Evolutionary conservation across 2,329 filamentous ascomycete genomes (phyloP), one percentile per base, ranked within the genome.

Genomic region (Fusarium protoensiforme): DNA sequence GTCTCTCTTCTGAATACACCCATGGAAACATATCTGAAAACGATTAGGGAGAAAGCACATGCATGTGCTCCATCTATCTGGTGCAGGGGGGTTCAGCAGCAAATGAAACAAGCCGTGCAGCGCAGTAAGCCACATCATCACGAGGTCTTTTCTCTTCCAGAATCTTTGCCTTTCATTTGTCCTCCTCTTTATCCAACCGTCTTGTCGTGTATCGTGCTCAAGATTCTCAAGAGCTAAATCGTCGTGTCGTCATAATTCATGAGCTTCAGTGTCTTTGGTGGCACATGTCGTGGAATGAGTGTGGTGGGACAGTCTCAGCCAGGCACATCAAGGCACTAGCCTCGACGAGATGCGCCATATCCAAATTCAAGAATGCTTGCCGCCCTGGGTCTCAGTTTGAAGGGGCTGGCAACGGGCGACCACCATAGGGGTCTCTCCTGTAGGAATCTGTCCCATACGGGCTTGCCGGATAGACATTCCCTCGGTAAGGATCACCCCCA

Each of bases 321-420:
- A 46, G 61, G 43, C 11, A 18, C n/a, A 27, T 18, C 39, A 35
- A 60, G 53, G 36, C 53, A 63, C 14, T 33, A 29, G 35, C 46
- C 48, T 51, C 14, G 48, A 31, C 14, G 61, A 54, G n/a, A 16
- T 51, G 33, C 27, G n/a, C 33, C 35, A 33, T 39, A 29, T 11
- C 36, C 61, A 38, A 36, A 16, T 36, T 29, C 48, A 56, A 41
- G 24, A 31, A 29, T 22, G 48, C 51, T 68, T 13, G 36, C 51
- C 24, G 54, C 56, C 65, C 60, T 39, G 64, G 57, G 33, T 69
- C 57, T 68, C 68, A 75, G 61, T 73, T 58, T 54, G 76, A 77
- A 67, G 80, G 76, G 9, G 85, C 82, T 43, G 86, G 84, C 59
- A 88, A 72, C 22, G 74, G 77, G 48, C 82, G 77, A 54, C 80